Evolutionary conservation across 352 stramenopile genomes (phyloP), one percentile per base, ranked within the genome.

Genomic region (Globisporangium ultimum): DNA sequence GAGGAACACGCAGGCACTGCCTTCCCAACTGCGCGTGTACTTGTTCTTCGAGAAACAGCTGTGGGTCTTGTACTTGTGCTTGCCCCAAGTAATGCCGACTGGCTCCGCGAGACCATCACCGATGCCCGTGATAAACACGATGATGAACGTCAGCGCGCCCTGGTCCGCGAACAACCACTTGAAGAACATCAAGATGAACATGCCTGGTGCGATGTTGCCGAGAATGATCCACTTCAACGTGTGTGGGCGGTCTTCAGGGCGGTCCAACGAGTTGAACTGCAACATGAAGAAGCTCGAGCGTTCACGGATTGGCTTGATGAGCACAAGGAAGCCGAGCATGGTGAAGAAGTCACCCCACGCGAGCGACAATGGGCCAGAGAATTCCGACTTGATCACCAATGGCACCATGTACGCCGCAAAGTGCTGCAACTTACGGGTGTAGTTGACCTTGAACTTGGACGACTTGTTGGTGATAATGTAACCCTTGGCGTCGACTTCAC

Each of bases 391-490:
- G 61, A 94, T 72, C 17, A 92, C 76, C 28, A 94, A 65, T 42
- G 85, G 85, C 53, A 93, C 80, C 68, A 93, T 77, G 66, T 93
- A 94, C 10, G 85, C 85, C 0, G 85, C 85, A 21, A 94, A 85
- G 49, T 90, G 79, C 72, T 93, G 83, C 45, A 94, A 63, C 70
- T 94, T 94, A 18, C 85, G 79, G 9, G 85, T 94, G 75, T 94
- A 94, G 74, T 94, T 94, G 55, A 94, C 85, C 66, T 94, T 94
- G 74, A 94, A 94, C 36, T 57, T 71, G 28, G 85, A 94, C 59
- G 70, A 86, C 66, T 84, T 87, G 67, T 91, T 88, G 28, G 85
- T 94, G 67, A 94, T 88, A 51, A 94, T 88, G 71, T 94, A 94
- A 11, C 83, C 85, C 52, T 82, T 80, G 28, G 85, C 76, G 55